A percentile compares a stretch with the other conserved stretches of the same genome.
Evolutionary conservation across 306 rosid genomes (phyloP).

Genomic region (Begonia loranthoides): DNA sequence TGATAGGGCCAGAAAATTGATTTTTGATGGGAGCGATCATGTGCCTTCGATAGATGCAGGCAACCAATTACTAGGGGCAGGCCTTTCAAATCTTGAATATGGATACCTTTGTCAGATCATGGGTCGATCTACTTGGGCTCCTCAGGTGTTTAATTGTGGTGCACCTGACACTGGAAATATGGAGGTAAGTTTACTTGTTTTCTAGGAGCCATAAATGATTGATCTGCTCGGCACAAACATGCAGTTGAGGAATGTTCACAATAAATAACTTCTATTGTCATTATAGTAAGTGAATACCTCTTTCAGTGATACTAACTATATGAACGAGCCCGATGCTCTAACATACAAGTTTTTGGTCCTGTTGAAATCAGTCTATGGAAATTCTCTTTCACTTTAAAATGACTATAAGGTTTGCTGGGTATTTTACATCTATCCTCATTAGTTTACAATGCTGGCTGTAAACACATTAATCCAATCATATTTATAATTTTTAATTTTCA

Average conservation of each 20-base stretch:
- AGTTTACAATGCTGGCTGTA: too few relatives aligned
- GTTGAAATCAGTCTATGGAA: too few relatives aligned
- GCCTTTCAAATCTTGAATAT: constrained; percentile 93
- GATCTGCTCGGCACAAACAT: neutral
- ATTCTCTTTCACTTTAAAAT: too few relatives aligned
- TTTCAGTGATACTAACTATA: too few relatives aligned
- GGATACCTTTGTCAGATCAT: constrained; percentile 93
- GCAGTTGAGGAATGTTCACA: too few relatives aligned
- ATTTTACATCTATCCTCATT: too few relatives aligned
- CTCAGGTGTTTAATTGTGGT: constrained; percentile 84
- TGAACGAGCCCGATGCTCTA: too few relatives aligned
- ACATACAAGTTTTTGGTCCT: too few relatives aligned
- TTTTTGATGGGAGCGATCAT: constrained; percentile 42
- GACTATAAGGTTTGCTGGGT: too few relatives aligned
- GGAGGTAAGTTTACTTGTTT: constrained; percentile 53
- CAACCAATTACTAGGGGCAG: constrained; percentile 64
- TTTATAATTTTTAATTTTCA: constrained; percentile 4
- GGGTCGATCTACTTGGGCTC: constrained; percentile 97
- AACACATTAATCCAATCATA: too few relatives aligned
- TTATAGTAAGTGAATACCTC: too few relatives aligned
- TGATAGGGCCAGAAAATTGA: constrained; percentile 54
- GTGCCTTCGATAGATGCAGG: constrained; percentile 20
- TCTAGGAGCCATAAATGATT: constrained; percentile 6
- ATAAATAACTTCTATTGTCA: too few relatives aligned
- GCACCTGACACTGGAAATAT: constrained; percentile 98